Base-by-base conservation (phyloP, 306 rosid species). In the Myrica gale region DNA sequence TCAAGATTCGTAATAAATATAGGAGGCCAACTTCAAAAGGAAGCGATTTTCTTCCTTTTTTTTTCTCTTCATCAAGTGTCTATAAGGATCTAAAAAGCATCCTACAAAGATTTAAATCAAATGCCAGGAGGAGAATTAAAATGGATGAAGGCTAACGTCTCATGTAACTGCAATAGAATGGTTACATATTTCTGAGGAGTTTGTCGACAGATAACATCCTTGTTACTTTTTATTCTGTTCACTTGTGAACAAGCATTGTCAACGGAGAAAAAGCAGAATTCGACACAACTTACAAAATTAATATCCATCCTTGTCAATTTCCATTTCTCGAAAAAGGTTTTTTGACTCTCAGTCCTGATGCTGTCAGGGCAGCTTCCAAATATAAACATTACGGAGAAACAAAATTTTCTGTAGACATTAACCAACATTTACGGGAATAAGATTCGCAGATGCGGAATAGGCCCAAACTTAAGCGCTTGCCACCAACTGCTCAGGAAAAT, bases 401-500 rank as follows among this genome's bases (percentile, higher is more conserved):
- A 68, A 76, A 58, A 74, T 75, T 77, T 82, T 79, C 79, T 78
- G 68, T 68, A 63, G 84, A 80, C 78, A n/a, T 82, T 78, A 72
- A 85, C 84, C 26, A 80, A 72, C 74, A 56, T 76, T 71, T 84
- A 80, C 6, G 73, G 78, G 62, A 81, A 76, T 16, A 74, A 23
- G 54, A 70, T 53, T 68, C 32, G 20, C n/a, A 63, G 13, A 68
- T 42, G 57, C 67, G 43, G n/a, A 69, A 43, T 17, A 32, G 79
- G 4, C 42, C 44, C 12, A 73, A 63, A 56, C 20, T 76, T 75
- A 85, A 44, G 76, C 57, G 51, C 76, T 82, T 58, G 89, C 89
- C 65, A 82, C 89, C 74, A 80, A n/a, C 65, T 72, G 88, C 76
- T 82, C 78, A 0, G 73, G n/a, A 52, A 67, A 62, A 68, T 80